These are phyloP conservation scores for Wickerhamomyces strasburgensis DNA, from an alignment of 805 yeast species.

Conservation along the genomic window DNA sequence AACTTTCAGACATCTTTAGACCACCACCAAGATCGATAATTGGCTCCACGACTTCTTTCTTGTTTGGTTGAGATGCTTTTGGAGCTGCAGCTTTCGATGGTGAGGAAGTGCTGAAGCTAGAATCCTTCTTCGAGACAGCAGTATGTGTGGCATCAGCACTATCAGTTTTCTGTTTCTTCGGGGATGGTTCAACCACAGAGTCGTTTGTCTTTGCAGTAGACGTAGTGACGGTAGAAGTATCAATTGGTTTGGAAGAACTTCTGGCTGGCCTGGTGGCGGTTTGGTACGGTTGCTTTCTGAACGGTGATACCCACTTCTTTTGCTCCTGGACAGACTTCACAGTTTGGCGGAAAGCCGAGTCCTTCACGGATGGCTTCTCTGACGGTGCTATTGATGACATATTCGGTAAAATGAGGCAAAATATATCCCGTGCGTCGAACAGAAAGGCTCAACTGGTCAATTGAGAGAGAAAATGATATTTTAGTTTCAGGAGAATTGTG, in stretches of 20 bases:
- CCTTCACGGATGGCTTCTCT: conserved; percentile 6
- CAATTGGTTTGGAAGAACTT: neutral
- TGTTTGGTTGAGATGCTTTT: conserved; percentile 1
- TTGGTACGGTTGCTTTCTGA: conserved; percentile 17
- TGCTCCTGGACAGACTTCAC: conserved; percentile 19
- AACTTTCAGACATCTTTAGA: conserved; percentile 24
- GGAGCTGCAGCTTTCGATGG: neutral
- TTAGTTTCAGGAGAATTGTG: no score
- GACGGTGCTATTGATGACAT: conserved; percentile 1
- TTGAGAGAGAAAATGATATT: no score
- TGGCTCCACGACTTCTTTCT: conserved; percentile 18
- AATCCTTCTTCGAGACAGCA: conserved; percentile 2
- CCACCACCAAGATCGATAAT: conserved; percentile 27
- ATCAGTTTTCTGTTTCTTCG: neutral
- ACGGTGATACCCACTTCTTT: conserved; percentile 27
- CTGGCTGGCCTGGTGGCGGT: conserved; percentile 1
- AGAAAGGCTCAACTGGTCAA: neutral
- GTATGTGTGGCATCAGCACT: conserved; percentile 4
- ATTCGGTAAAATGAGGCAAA: no score
- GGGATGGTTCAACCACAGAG: neutral
- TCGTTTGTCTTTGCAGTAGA: conserved; percentile 5
- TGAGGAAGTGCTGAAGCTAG: conserved; percentile 5
- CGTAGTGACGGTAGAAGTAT: conserved; percentile 1
- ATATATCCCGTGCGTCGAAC: no score
- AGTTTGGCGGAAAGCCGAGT: conserved; percentile 17